Evolutionary conservation across 352 stramenopile genomes (phyloP).

Genomic region (Globisporangium apiculatum): DNA sequence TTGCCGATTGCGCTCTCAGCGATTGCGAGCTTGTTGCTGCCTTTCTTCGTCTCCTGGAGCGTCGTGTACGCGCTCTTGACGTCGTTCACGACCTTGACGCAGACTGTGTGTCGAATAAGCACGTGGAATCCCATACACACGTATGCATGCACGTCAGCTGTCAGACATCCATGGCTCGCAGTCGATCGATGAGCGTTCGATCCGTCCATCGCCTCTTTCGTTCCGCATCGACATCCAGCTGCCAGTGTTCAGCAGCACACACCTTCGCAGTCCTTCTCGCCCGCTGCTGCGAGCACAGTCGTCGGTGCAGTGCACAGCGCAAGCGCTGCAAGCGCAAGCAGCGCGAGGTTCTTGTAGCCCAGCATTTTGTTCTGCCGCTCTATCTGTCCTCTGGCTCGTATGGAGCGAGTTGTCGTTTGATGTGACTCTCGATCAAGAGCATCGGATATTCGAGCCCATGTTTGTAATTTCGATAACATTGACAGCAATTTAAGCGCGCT

Average conservation of each 20-base stretch:
- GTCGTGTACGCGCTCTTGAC: conserved; percentile 68
- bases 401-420: neutral
- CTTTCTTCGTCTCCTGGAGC: conserved; percentile 61
- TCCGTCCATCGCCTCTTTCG: too few relatives aligned
- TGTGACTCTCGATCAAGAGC: neutral
- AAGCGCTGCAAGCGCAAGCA: conserved; percentile 68
- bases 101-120: conserved; percentile 47
- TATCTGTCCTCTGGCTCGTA: neutral
- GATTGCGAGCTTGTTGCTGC: conserved; percentile 71
- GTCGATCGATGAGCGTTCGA: too few relatives aligned
- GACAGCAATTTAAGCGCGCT: conserved; percentile 17
- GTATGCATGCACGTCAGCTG: too few relatives aligned
- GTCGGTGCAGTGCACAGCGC: conserved; percentile 20
- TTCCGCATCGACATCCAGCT: too few relatives aligned
- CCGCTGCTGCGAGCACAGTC: conserved; percentile 33
- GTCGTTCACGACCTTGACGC: conserved; percentile 87
- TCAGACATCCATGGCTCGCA: too few relatives aligned
- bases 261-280: conserved; percentile 91
- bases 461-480: neutral
- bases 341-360: conserved; percentile 42
- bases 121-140: too few relatives aligned
- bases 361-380: conserved; percentile 28
- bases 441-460: neutral
- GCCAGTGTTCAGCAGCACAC: conserved; percentile 2
- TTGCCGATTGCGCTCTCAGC: conserved; percentile 82